These are phyloP conservation scores for Isatis lusitanica DNA, from an alignment of 441 rosid genomes.

Conservation along the genomic window DNA sequence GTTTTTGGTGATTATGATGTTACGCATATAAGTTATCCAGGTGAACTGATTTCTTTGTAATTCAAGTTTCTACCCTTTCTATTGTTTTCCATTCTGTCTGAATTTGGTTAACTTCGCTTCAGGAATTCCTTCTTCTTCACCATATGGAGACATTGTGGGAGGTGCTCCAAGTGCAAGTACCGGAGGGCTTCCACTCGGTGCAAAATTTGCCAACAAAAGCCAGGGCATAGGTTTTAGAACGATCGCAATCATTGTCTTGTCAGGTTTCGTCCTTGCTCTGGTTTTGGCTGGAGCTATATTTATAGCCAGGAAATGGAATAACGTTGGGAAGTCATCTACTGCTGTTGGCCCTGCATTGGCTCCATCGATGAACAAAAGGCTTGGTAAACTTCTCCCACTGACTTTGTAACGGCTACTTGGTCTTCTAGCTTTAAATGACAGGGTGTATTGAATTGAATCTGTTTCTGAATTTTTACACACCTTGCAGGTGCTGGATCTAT, in stretches of 20 bases:
- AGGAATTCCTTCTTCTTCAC: slow-evolving; percentile 85
- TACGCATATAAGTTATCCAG: slow-evolving; percentile 74
- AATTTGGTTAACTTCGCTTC: slow-evolving; percentile 28
- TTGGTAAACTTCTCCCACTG: slow-evolving; percentile 50
- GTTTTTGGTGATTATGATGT: slow-evolving; percentile 85
- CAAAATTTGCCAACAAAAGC: slow-evolving; percentile 59
- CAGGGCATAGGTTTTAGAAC: slow-evolving; percentile 72
- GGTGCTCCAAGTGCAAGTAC: slow-evolving; percentile 68
- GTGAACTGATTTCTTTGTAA: slow-evolving; percentile 42
- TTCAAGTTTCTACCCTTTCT: slow-evolving; percentile 16
- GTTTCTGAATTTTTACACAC: slow-evolving; percentile 27
- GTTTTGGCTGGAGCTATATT: slow-evolving; percentile 72
- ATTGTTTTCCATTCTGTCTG: slow-evolving; percentile 21
- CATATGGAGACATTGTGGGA: slow-evolving; percentile 50
- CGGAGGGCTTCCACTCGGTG: slow-evolving; percentile 73
- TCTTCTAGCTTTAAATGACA: slow-evolving; percentile 7
- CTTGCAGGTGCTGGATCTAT: slow-evolving; percentile 71
- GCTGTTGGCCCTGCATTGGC: slow-evolving; percentile 79
- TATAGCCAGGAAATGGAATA: slow-evolving; percentile 72
- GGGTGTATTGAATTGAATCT: background rate
- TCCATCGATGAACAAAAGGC: slow-evolving; percentile 77
- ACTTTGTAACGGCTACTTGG: background rate
- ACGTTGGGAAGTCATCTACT: slow-evolving; percentile 71
- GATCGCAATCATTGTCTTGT: slow-evolving; percentile 66
- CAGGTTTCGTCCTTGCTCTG: slow-evolving; percentile 75